Percentiles rank a stretch among this genome's conserved stretches.
These are phyloP conservation scores for Taphrina wiesneri DNA, from an alignment of 1,139 yeast genomes.

Conservation along the genomic window DNA sequence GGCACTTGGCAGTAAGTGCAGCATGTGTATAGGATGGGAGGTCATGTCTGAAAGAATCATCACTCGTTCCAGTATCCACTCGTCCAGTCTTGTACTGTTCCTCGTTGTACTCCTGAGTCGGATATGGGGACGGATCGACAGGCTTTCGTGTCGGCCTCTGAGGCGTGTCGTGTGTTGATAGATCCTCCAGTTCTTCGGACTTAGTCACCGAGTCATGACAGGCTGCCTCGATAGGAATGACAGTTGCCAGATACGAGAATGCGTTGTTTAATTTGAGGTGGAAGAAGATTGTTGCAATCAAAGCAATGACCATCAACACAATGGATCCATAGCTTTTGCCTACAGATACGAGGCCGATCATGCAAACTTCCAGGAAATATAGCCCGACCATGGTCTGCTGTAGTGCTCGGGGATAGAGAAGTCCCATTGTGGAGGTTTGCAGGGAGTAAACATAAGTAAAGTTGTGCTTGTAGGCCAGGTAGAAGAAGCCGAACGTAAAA, in stretches of 20 bases:
- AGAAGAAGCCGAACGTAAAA: constrained; percentile 67
- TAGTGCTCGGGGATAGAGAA: constrained; percentile 82
- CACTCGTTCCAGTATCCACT: constrained; percentile 35
- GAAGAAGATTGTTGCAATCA: constrained; percentile 63
- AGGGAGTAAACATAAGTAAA: constrained; percentile 68
- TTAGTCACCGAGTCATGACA: constrained; percentile 33
- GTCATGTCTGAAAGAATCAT: neutral
- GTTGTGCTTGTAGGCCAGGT: constrained; percentile 78
- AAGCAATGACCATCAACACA: constrained; percentile 66
- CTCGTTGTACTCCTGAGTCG: constrained; percentile 8
- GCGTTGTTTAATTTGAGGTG: constrained; percentile 65
- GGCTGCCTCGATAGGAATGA: constrained; percentile 64
- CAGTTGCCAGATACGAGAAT: constrained; percentile 64
- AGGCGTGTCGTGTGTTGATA: neutral
- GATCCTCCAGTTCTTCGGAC: constrained; percentile 28
- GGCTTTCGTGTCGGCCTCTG: constrained; percentile 5
- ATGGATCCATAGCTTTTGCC: constrained; percentile 96
- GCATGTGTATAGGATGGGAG: constrained; percentile 61
- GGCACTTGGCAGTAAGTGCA: constrained; percentile 63
- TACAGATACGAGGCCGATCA: constrained; percentile 80
- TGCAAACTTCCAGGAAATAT: constrained; percentile 80
- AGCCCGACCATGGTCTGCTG: constrained; percentile 86
- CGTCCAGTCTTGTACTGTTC: constrained; percentile 3
- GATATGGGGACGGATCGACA: constrained; percentile 2
- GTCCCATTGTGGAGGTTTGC: constrained; percentile 74